Evolutionary conservation across 1,139 yeast genomes (phyloP).

Genomic region (Kodamaea fungicola): DNA sequence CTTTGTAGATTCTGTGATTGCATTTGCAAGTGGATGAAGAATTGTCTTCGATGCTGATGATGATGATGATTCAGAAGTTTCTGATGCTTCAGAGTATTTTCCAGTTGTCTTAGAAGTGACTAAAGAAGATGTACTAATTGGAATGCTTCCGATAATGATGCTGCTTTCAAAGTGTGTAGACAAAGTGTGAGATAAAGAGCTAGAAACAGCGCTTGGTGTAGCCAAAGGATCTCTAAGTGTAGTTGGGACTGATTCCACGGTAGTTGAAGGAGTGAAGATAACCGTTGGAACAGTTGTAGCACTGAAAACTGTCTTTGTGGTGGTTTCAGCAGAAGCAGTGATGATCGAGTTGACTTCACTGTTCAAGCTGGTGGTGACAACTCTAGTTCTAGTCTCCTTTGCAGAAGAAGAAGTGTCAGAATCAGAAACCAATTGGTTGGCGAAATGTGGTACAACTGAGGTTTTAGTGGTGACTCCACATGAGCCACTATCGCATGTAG

Average conservation of each 20-base stretch:
- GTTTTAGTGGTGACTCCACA: constrained; percentile 3
- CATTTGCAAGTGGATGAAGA: background rate
- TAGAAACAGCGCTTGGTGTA: constrained; percentile 19
- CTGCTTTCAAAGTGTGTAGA: constrained; percentile 7
- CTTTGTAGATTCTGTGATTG: constrained; percentile 2
- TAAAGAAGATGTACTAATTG: background rate
- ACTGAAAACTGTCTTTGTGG: constrained; percentile 24
- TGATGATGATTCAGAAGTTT: background rate
- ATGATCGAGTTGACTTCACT: constrained; percentile 6
- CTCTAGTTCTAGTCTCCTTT: constrained; percentile 7
- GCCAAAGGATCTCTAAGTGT: constrained; percentile 27
- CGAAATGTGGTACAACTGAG: constrained; percentile 1
- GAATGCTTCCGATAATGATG: constrained; percentile 7
- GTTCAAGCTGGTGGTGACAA: constrained; percentile 7
- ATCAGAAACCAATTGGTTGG: background rate
- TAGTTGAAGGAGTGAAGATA: constrained; percentile 16
- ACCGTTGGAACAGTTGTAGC: constrained; percentile 23
- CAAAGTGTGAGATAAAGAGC: constrained; percentile 11
- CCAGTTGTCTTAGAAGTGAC: background rate
- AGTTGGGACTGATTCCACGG: constrained; percentile 17
- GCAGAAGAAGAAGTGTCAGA: background rate
- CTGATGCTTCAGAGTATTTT: background rate
- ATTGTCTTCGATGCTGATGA: background rate
- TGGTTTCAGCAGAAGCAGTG: constrained; percentile 21
- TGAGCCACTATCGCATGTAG: constrained; percentile 4